Base-by-base conservation (phyloP, 2,329 filamentous ascomycete genomes). In the Microcyclospora tardicrescens region DNA sequence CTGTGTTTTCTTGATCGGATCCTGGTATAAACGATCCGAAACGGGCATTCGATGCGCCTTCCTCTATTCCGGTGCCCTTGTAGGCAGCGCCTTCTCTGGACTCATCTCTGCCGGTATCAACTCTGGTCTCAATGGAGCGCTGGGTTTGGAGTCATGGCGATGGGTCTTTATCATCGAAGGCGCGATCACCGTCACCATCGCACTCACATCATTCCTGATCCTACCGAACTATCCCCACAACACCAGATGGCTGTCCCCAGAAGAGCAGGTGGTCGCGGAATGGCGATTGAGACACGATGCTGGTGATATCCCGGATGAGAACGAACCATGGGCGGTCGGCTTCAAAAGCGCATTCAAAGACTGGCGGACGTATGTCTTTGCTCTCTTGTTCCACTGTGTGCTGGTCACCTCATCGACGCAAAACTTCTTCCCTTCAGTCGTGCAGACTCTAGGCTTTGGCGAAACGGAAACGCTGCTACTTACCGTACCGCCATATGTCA, bases 111-210 rank as follows among this genome's bases (percentile, higher is more conserved):
- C 31, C 31, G 31, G 31, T 15, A 15, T 33, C n/a, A n/a, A 13
- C 6, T n/a, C n/a, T 12, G 16, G 16, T 12, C 13, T 33, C n/a
- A 15, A 33, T n/a, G 31, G 31, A 6, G 31, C 31, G 6, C 31
- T 13, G 16, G 31, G 31, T 5, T n/a, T 33, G 13, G 31, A n/a
- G 11, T n/a, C n/a, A 12, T 69, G 66, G 66, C 49, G 53, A 33
- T 71, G 67, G 64, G 55, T 73, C 3, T 71, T 76, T 44, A 50
- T 77, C 1, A 64, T 77, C 31, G 73, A 77, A 46, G 72, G 71
- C 0, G 38, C 67, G 1, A 61, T 76, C 33, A 76, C 71, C 0
- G 49, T 72, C 1, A 24, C 56, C 2, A 62, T 77, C 16, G 73
- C 73, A 2, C 24, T 76, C 0, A 51, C 67, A 8, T 65, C 70